Evolutionary conservation across 495 filamentous ascomycete species (phyloP), one percentile per base, ranked within the genome.

Genomic region (Monascus purpureus): DNA sequence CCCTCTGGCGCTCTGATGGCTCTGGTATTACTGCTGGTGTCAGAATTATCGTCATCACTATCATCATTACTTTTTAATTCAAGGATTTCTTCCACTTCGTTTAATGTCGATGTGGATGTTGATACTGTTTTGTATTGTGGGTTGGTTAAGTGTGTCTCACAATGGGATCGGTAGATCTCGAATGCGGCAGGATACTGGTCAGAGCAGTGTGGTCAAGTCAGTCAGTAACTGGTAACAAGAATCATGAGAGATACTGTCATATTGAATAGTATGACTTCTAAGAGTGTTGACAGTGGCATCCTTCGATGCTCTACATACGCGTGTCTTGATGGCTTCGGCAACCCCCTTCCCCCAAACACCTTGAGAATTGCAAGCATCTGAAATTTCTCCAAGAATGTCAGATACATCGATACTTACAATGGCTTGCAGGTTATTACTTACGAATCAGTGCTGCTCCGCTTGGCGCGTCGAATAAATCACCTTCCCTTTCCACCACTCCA

Each of bases 281-380:
- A n/a, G n/a, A n/a, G n/a, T n/a, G n/a, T n/a, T n/a, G n/a, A n/a
- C n/a, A n/a, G n/a, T n/a, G n/a, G n/a, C n/a, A n/a, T n/a, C n/a
- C n/a, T n/a, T n/a, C n/a, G n/a, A n/a, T n/a, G n/a, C n/a, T n/a
- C n/a, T 28, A 31, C 38, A n/a, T 35, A 61, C 63, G 28, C 47
- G 50, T 3, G 34, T 23, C 8, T 41, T 46, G 34, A 68, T 66
- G 0, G 25, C 33, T 13, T 29, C 28, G 3, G 63, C 65, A 25
- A 69, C 57, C 1, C 62, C 65, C 1, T 38, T 41, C 0, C 63
- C 63, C 65, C 65, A 69, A 1, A 25, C 31, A 6, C 65, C 65
- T 11, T 46, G 40, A 17, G 46, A 46, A 43, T 66, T 69, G 43
- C 63, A 67, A 8, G 65, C 62, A 33, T 69, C 63, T 67, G 33